Percentiles rank a stretch among this genome's conserved stretches.
Evolutionary conservation across 164 flowering plant species (phyloP).

Genomic region (Akebia trifoliata): DNA sequence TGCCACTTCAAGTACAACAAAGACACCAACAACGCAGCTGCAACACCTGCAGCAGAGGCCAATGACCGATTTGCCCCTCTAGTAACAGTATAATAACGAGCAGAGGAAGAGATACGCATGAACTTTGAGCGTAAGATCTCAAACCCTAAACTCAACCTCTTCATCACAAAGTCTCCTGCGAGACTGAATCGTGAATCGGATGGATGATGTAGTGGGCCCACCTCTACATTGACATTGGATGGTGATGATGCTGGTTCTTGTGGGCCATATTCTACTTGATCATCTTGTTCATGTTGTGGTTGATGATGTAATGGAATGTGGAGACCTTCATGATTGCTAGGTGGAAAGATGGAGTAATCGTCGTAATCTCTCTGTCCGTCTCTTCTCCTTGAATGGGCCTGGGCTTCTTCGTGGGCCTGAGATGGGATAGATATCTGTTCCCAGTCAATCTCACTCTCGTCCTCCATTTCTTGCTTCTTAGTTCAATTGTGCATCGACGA

Average conservation of each 20-base stretch:
- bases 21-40: background rate
- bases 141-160: slow-evolving; percentile 1
- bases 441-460: too few species aligned
- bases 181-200: background rate
- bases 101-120: background rate
- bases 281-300: background rate
- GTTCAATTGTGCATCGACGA: too few species aligned
- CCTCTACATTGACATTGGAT: too few species aligned
- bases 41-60: background rate
- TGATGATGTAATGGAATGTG: background rate
- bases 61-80: background rate
- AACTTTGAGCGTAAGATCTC: background rate
- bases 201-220: background rate
- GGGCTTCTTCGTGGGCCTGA: too few species aligned
- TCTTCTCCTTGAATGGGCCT: too few species aligned
- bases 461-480: too few species aligned
- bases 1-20: slow-evolving; percentile 3
- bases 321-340: slow-evolving; percentile 9
- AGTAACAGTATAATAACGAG: background rate
- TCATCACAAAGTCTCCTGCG: background rate
- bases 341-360: slow-evolving; percentile 7
- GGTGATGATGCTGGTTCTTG: background rate
- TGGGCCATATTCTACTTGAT: background rate
- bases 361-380: too few species aligned
- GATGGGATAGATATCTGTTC: too few species aligned